Base-by-base conservation (phyloP, 1,139 yeast species). In the Yamadazyma triangularis region DNA sequence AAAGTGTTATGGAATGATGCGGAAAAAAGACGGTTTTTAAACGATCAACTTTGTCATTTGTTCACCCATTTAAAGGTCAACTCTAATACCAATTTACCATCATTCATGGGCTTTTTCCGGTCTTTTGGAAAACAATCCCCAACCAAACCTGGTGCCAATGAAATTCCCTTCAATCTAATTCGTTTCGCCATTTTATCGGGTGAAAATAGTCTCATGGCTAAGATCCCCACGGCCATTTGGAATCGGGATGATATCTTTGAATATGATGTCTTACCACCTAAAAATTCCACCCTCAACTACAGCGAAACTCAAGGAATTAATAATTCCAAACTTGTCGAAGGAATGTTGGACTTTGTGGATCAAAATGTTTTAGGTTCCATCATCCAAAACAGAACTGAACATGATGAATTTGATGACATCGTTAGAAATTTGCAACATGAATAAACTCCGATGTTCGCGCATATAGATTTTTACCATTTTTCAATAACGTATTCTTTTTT, bases 121-220 rank as follows among this genome's bases (percentile, higher is more conserved):
- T 51, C 55, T 23, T 15, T 35, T 15, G 29, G 34, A 11, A 21
- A 34, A 19, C 14, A 15, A 7, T 7, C 6, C 9, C 6, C 6
- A 7, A 18, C 20, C 9, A 18, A 18, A 18, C 11, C 22, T 14
- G 28, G 32, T 3, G 26, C 35, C 28, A 47, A 53, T 3, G 58
- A 56, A 9, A 60, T 80, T 2, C 88, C 89, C 1, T 51, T 57
- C 8, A 82, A 80, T 45, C 60, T 83, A 35, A 45, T 82, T 5
- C 62, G 93, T 38, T 80, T 81, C 52, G 81, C 78, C 2, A 69
- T 82, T 21, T 55, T 83, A 26, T 79, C 88, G 0, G 85, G 83
- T 11, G 91, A 82, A 50, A 77, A 75, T 19, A 70, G 75, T 29
- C 68, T 79, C 0, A 77, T 82, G 83, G 86, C 85, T 1, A 71